A percentile compares a stretch with the other conserved stretches of the same genome.
Conservation (phyloP, 2,329 filamentous ascomycete species). For the Leptographium galeiforme region DNA sequence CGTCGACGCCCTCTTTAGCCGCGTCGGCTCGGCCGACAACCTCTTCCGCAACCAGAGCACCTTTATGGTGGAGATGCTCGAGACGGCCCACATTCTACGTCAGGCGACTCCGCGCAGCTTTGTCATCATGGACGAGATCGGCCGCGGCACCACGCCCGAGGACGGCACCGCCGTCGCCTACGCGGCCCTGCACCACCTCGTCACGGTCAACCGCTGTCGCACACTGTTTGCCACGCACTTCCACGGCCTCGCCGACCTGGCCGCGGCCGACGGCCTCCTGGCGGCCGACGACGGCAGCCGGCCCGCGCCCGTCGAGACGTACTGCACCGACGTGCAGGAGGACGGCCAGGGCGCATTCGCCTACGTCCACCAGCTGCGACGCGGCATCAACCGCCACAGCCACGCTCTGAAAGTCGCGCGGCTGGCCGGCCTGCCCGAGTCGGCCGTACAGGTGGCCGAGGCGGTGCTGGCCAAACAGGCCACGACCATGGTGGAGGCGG, state of each 20-base stretch:
- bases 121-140: constrained; percentile 97
- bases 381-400: constrained; percentile 72
- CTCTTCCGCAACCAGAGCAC: constrained; percentile 91
- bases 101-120: constrained; percentile 74
- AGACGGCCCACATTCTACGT: constrained; percentile 81
- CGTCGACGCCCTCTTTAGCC: constrained; percentile 91
- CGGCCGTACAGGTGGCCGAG: constrained; percentile 55
- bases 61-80: constrained; percentile 99
- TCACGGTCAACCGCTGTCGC: constrained; percentile 62
- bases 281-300: constrained; percentile 12
- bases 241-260: constrained; percentile 70
- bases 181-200: constrained; percentile 74
- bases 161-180: constrained; percentile 85
- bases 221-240: constrained; percentile 94
- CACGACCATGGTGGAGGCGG: not conserved
- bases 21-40: constrained; percentile 87
- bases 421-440: constrained; percentile 67
- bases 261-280: constrained; percentile 34
- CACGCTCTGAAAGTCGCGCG: constrained; percentile 92
- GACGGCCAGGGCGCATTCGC: constrained; percentile 58
- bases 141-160: constrained; percentile 82
- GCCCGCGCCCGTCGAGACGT: constrained; percentile 49
- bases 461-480: constrained; percentile 32
- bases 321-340: constrained; percentile 83
- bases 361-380: constrained; percentile 71